Evolutionary conservation across 2,329 filamentous ascomycete species (phyloP), one percentile per base, ranked within the genome.

Genomic region (Fonsecaea monophora): DNA sequence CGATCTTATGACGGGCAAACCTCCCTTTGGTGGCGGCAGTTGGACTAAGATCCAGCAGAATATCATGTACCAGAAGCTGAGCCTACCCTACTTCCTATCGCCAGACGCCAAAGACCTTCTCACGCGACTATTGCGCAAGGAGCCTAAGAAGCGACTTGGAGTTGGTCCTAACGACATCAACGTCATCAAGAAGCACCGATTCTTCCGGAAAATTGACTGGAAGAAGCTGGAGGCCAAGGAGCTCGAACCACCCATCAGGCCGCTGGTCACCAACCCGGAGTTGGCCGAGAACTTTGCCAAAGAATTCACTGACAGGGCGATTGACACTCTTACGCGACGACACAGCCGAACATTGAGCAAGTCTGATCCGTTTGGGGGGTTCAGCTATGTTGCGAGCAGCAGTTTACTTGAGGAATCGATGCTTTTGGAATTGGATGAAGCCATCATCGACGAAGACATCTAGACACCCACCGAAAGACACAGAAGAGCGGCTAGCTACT

Each of bases 181-280:
- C 62, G 89, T 85, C 0, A 91, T 99, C 81, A 96, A 96, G 84
- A 89, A 89, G 70, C 95, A 99, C 77, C 88, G 95, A 9, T 99
- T 99, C 84, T 99, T 99, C 86, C 89, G 92, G 75, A 95, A 92
- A 82, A 96, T 99, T 75, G 90, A 99, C 81, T 99, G 95, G 95
- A 90, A 89, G 80, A 90, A 89, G 74, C 86, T 99, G 13, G 92
- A 91, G 69, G 88, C 87, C 34, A 87, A 94, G 40, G 92, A 97
- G 78, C 73, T 97, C 55, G 90, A 92, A 73, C 91, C 95, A 0
- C 95, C 95, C 0, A 98, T 99, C 73, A 88, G 91, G 76, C 95
- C 95, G 15, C 85, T 98, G 74, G 94, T 99, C 75, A 98, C 95
- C 0, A 93, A 99, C 75, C 95, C 95, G 0, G 94, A 96, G 77